phyloP scores from a whole-genome alignment of 805 yeast genomes.

The Maudiozyma turicensis region DNA sequence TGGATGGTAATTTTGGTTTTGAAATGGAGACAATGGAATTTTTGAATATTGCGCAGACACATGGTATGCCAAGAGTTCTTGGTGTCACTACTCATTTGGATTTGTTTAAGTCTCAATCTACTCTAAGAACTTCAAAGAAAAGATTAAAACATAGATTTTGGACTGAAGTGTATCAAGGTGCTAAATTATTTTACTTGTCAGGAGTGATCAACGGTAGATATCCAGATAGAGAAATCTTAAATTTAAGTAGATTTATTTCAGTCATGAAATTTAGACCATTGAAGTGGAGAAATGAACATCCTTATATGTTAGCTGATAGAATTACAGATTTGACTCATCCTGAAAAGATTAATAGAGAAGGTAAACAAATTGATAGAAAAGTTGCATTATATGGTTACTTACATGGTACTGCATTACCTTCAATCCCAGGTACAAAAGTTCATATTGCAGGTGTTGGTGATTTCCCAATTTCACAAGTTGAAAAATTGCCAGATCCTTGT shows the following conservation, averaged over 20 bases:
- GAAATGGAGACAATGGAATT: conserved; percentile 99
- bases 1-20: conserved; percentile 95
- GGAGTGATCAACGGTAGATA: conserved; percentile 97
- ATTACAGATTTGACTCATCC: conserved; percentile 94
- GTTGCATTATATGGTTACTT: conserved; percentile 89
- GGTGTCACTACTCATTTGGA: conserved; percentile 96
- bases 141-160: conserved; percentile 88
- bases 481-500: conserved; percentile 95
- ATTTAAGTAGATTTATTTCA: conserved; percentile 82
- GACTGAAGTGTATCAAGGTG: conserved; percentile 99
- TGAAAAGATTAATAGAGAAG: conserved; percentile 52
- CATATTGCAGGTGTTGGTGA: conserved; percentile 98
- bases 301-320: conserved; percentile 85
- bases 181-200: conserved; percentile 84
- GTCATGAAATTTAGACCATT: conserved; percentile 99
- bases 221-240: conserved; percentile 92
- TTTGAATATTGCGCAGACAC: conserved; percentile 89
- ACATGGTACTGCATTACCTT: conserved; percentile 82
- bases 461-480: conserved; percentile 61
- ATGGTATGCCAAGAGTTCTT: conserved; percentile 95
- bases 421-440: conserved; percentile 53
- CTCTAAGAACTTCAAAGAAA: conserved; percentile 85
- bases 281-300: conserved; percentile 98
- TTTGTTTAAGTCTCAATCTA: conserved; percentile 79
- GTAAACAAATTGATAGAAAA: conserved; percentile 78